Percentiles rank a stretch among this genome's conserved stretches.
phyloP scores from a whole-genome alignment of 495 filamentous ascomycete genomes.

The Penicillium waksmanii region DNA sequence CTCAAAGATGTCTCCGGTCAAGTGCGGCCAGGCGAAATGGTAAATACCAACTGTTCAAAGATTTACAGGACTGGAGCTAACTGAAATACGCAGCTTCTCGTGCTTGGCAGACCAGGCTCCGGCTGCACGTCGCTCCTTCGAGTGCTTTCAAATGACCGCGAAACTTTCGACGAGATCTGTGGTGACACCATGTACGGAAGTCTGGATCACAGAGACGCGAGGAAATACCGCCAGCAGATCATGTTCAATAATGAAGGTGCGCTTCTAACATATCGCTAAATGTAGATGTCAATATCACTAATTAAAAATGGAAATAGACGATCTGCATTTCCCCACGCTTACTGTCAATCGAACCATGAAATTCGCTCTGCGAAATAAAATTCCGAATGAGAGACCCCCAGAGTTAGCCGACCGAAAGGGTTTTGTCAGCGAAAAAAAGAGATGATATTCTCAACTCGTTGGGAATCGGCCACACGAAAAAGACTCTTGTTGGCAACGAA shows the following conservation, averaged over 20 bases:
- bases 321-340: conserved; percentile 80
- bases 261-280: background rate
- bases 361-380: conserved; percentile 73
- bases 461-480: conserved; percentile 74
- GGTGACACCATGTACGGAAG: conserved; percentile 40
- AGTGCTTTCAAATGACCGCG: conserved; percentile 44
- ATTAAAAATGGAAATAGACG: conserved; percentile 40
- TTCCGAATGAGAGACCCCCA: conserved; percentile 64
- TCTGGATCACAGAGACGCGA: conserved; percentile 39
- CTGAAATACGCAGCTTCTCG: conserved; percentile 36
- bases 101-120: conserved; percentile 48
- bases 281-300: background rate
- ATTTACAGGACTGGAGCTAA: background rate
- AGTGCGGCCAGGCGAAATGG: conserved; percentile 46
- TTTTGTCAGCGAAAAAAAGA: conserved; percentile 66
- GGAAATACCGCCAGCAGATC: conserved; percentile 42
- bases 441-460: conserved; percentile 78
- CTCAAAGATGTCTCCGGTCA: conserved; percentile 42
- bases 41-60: conserved; percentile 14
- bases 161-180: conserved; percentile 37
- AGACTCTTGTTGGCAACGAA: conserved; percentile 82
- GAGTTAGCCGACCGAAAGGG: conserved; percentile 53
- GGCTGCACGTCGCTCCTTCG: conserved; percentile 48
- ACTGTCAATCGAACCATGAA: conserved; percentile 80
- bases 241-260: conserved; percentile 49